phyloP scores from a whole-genome alignment of 169 alveolate species.

The Plasmodium blacklocki region DNA sequence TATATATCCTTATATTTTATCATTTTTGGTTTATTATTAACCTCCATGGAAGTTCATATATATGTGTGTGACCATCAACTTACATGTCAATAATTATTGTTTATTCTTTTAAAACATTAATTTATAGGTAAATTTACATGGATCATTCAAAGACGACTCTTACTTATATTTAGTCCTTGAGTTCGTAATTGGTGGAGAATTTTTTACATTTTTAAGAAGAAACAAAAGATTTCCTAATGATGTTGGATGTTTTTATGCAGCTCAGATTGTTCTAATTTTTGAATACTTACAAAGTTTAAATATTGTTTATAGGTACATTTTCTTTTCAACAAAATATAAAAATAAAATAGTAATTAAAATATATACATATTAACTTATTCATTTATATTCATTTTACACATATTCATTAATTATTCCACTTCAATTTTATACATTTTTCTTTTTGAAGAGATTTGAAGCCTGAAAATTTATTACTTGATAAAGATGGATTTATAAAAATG shows the following conservation, averaged over 20 bases:
- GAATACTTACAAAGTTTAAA: conserved; percentile 96
- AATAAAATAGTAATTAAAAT: background rate
- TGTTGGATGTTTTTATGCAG: conserved; percentile 95
- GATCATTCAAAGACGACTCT: conserved; percentile 92
- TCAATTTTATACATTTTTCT: background rate
- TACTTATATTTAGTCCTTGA: conserved; percentile 95
- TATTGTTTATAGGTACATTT: conserved; percentile 90
- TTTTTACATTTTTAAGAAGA: conserved; percentile 93
- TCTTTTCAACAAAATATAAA: background rate
- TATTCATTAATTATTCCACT: background rate
- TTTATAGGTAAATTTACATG: conserved; percentile 78
- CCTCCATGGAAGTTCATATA: no score
- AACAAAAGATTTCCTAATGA: conserved; percentile 94
- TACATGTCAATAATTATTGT: no score
- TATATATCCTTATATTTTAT: no score
- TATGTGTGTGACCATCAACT: no score
- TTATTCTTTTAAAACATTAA: background rate
- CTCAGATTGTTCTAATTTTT: conserved; percentile 95
- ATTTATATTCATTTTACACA: background rate
- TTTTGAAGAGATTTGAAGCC: conserved; percentile 95
- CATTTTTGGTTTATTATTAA: no score
- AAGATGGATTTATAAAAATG: conserved; percentile 97
- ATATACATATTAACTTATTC: conserved; percentile 7
- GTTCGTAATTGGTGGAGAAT: conserved; percentile 97
- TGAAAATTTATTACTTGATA: conserved; percentile 96